Base-by-base conservation (phyloP, 1,284 basidiomycete species). In the Ceratobasidium sp. region DNA sequence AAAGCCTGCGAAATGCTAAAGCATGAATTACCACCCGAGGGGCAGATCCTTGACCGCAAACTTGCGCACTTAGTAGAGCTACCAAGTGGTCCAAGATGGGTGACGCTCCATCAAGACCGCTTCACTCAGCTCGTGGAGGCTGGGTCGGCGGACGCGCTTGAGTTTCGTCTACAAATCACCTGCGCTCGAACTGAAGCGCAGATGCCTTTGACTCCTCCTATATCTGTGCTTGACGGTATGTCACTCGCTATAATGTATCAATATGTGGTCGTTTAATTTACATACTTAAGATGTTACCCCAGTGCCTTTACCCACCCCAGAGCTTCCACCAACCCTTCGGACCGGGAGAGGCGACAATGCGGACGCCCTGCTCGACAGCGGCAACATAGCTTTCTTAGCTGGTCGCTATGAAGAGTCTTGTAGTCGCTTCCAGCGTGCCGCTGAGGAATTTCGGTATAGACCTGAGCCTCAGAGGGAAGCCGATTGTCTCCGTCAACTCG, bases 351-450 rank as follows among this genome's bases (percentile, higher is more conserved):
- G n/a, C n/a, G 50, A 24, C 50, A 6, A 17, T 33, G 24, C 19
- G 22, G 41, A 44, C 36, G 19, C 33, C 8, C 29, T n/a, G 11
- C 54, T 54, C 31, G 33, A 67, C 1, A 45, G 14, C 6, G 65
- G 65, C n/a, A 6, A 54, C 15, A n/a, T 6, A 11, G 65, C 65
- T n/a, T 73, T 73, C 33, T 48, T 73, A 14, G 57, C 69, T 14
- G 69, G 69, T 9, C 27, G 57, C 22, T 48, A 62, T 24, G n/a
- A 27, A 3, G 69, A 73, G 29, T 17, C 69, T 19, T 24, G 57
- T 22, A 36, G n/a, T n/a, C 69, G 44, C 9, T 73, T 73, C 29
- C 69, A 73, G n/a, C 36, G 17, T 14, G 69, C 69, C 2, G 69
- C 69, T 15, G 17, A 60, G 5, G 47, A 73, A 62, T 62, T 41